Percentiles rank a stretch among this genome's conserved stretches.
Evolutionary conservation across 78 protist species (phyloP).

Genomic region (Protostelium mycophagum): DNA sequence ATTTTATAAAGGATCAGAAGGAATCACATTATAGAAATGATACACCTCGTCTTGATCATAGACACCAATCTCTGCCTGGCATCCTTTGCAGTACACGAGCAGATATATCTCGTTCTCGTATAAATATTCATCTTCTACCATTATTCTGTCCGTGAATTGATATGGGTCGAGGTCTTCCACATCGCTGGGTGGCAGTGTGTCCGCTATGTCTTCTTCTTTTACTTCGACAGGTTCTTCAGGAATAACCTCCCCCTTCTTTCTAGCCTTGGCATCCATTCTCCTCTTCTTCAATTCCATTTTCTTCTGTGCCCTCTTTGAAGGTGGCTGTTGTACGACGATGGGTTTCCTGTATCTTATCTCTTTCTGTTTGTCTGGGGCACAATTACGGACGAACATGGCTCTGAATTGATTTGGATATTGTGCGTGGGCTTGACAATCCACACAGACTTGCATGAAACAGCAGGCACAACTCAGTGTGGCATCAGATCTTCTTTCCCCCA

Average conservation of each 20-base stretch:
- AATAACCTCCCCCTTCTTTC: not conserved
- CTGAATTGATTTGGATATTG: conserved; percentile 49
- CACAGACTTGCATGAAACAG: conserved; percentile 56
- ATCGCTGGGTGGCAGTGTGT: not conserved
- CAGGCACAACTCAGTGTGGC: conserved; percentile 63
- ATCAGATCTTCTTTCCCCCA: conserved; percentile 8
- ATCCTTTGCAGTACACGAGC: conserved; percentile 48
- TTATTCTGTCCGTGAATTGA: not conserved
- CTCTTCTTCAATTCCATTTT: conserved; percentile 9
- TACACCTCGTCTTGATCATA: conserved; percentile 62
- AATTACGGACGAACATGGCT: conserved; percentile 65
- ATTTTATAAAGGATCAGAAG: conserved; percentile 21
- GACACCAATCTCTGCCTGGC: conserved; percentile 54
- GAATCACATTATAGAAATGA: conserved; percentile 71
- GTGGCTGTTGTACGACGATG: not conserved
- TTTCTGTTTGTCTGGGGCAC: conserved; percentile 27
- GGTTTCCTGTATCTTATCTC: not conserved
- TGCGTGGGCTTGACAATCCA: conserved; percentile 67
- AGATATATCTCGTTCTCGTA: conserved; percentile 16
- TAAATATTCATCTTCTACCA: not conserved
- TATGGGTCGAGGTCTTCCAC: not conserved
- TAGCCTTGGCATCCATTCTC: conserved; percentile 6
- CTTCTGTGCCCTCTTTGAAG: not conserved
- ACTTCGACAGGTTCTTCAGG: not conserved
- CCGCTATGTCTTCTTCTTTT: not conserved